These are phyloP conservation scores for Colletotrichum noveboracense DNA, from an alignment of 2,329 filamentous ascomycete species.

Conservation along the genomic window DNA sequence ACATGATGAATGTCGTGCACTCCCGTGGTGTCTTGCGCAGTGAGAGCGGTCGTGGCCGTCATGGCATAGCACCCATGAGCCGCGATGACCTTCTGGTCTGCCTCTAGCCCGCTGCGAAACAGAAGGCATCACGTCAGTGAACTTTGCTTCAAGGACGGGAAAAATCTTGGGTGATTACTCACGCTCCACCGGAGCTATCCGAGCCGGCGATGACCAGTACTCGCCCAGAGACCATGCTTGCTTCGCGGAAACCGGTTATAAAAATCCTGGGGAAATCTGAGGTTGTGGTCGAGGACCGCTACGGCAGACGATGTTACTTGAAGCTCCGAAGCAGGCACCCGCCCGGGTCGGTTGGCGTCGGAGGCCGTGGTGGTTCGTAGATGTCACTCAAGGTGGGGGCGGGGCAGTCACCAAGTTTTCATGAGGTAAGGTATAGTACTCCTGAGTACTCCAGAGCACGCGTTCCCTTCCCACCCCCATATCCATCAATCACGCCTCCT, in stretches of 20 bases:
- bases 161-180: slow-evolving; percentile 28
- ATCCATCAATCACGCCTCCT: not conserved
- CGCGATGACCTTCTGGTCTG: slow-evolving; percentile 92
- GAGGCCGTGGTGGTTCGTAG: not conserved
- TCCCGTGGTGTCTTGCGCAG: slow-evolving; percentile 91
- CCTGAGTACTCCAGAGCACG: not conserved
- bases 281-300: not conserved
- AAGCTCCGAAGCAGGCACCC: not conserved
- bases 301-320: not conserved
- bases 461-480: not conserved
- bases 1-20: slow-evolving; percentile 82
- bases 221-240: slow-evolving; percentile 46
- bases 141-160: not conserved
- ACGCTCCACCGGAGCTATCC: slow-evolving; percentile 90
- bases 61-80: slow-evolving; percentile 95
- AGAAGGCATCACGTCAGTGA: not conserved
- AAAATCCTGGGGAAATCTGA: not conserved
- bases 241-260: not conserved
- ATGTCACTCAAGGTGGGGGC: slow-evolving; percentile 20
- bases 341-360: not conserved
- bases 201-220: slow-evolving; percentile 87
- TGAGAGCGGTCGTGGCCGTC: slow-evolving; percentile 93
- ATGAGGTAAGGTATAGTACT: not conserved
- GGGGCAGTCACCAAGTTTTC: slow-evolving; percentile 7
- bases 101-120: slow-evolving; percentile 79